Evolutionary conservation across 2,329 filamentous ascomycete species (phyloP).

Genomic region (Metarhizium rileyi): DNA sequence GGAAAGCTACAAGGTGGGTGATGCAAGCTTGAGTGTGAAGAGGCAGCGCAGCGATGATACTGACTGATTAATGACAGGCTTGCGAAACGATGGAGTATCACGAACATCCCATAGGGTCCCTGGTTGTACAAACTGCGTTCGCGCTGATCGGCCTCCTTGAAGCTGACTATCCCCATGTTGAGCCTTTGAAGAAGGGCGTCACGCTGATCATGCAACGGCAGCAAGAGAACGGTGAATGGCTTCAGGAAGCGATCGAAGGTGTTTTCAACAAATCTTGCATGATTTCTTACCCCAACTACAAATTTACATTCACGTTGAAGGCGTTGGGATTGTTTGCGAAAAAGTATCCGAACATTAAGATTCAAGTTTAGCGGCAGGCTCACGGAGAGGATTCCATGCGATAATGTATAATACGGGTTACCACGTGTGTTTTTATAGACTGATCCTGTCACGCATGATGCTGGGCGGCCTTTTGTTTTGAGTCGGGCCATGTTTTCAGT

Average conservation of each 20-base stretch:
- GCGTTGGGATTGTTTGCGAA: conserved; percentile 82
- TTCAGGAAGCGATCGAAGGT: conserved; percentile 91
- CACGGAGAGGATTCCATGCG: neutral
- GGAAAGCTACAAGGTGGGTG: conserved; percentile 68
- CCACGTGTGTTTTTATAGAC: neutral
- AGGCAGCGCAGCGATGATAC: neutral
- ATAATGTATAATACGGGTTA: neutral
- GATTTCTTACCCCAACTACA: conserved; percentile 99
- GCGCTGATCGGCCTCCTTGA: conserved; percentile 74
- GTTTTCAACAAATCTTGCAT: conserved; percentile 99
- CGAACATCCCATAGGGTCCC: conserved; percentile 65
- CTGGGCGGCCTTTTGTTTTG: too few species aligned
- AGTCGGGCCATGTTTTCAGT: too few species aligned
- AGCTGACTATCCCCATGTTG: conserved; percentile 67
- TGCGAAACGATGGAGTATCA: conserved; percentile 69
- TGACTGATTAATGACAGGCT: conserved; percentile 38
- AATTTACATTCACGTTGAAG: conserved; percentile 91
- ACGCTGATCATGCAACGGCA: conserved; percentile 78
- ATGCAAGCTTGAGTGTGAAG: too few species aligned
- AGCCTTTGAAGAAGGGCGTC: conserved; percentile 63
- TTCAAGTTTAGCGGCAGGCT: conserved; percentile 19
- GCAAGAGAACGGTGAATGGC: conserved; percentile 83
- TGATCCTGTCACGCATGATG: too few species aligned
- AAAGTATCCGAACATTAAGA: conserved; percentile 56
- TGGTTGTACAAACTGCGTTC: conserved; percentile 95